These are phyloP conservation scores for Rhizodiscina lignyota DNA, from an alignment of 495 filamentous ascomycete species.

Conservation along the genomic window DNA sequence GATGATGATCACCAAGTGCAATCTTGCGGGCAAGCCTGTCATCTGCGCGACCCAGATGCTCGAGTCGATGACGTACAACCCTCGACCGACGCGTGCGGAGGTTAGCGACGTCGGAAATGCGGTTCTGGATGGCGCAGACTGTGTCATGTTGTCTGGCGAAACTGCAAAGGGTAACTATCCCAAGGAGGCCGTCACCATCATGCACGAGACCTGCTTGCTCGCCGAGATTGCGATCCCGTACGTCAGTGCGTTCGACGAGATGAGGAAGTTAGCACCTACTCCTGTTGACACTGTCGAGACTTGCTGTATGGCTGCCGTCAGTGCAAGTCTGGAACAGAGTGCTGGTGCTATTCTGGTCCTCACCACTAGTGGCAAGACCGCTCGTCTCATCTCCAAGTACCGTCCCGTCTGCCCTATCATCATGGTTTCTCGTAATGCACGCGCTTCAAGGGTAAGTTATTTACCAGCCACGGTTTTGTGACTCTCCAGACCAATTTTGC, in stretches of 20 bases:
- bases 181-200: conserved; percentile 81
- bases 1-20: conserved; percentile 99
- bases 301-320: conserved; percentile 90
- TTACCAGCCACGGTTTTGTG: background rate
- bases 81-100: conserved; percentile 90
- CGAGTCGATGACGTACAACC: conserved; percentile 99
- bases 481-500: no score
- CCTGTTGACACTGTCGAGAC: conserved; percentile 79
- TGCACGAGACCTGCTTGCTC: conserved; percentile 91
- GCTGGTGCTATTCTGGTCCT: conserved; percentile 88
- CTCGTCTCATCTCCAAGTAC: conserved; percentile 92
- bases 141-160: conserved; percentile 98
- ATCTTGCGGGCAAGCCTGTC: conserved; percentile 95
- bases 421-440: conserved; percentile 84
- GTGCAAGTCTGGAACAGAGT: conserved; percentile 84
- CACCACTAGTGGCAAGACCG: conserved; percentile 82
- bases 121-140: conserved; percentile 93
- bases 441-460: conserved; percentile 50
- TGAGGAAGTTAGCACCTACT: conserved; percentile 62
- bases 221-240: conserved; percentile 95
- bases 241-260: conserved; percentile 89
- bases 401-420: conserved; percentile 95
- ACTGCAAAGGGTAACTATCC: conserved; percentile 97
- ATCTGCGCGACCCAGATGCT: conserved; percentile 91
- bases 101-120: conserved; percentile 98